A percentile compares a stretch with the other conserved stretches of the same genome.
Evolutionary conservation across 2,329 filamentous ascomycete species (phyloP).

Genomic region (Teratosphaeria nubilosa): DNA sequence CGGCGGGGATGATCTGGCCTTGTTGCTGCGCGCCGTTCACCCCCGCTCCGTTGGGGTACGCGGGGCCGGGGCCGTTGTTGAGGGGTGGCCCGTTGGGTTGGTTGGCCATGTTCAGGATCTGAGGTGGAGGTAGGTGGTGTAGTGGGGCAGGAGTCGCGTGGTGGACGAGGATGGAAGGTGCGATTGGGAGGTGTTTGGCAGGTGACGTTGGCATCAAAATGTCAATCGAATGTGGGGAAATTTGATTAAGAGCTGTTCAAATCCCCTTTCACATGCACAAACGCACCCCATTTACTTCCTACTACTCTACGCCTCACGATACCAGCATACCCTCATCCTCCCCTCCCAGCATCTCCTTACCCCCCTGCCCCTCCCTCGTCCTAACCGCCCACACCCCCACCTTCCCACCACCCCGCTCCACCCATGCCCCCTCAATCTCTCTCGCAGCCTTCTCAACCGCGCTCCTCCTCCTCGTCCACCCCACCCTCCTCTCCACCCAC

Average conservation of each 20-base stretch:
- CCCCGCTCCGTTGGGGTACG: not conserved
- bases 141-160: not conserved
- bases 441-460: not conserved
- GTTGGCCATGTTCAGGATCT: not conserved
- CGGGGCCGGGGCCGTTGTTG: not conserved
- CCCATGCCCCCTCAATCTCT: not conserved
- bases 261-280: not conserved
- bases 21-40: not conserved
- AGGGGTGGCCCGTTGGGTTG: not conserved
- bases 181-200: not conserved
- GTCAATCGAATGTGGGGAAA: not conserved
- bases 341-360: not conserved
- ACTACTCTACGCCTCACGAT: not conserved
- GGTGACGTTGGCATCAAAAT: not conserved
- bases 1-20: slow-evolving; percentile 22
- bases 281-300: not conserved
- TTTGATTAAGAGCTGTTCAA: not conserved
- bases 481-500: not conserved
- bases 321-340: not conserved
- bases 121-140: not conserved
- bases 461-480: not conserved
- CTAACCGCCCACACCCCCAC: not conserved
- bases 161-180: not conserved
- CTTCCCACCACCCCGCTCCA: not conserved
- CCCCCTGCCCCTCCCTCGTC: not conserved